Evolutionary conservation across 2,329 filamentous ascomycete genomes (phyloP), one percentile per base, ranked within the genome.

Genomic region (Ceratocystis papillata): DNA sequence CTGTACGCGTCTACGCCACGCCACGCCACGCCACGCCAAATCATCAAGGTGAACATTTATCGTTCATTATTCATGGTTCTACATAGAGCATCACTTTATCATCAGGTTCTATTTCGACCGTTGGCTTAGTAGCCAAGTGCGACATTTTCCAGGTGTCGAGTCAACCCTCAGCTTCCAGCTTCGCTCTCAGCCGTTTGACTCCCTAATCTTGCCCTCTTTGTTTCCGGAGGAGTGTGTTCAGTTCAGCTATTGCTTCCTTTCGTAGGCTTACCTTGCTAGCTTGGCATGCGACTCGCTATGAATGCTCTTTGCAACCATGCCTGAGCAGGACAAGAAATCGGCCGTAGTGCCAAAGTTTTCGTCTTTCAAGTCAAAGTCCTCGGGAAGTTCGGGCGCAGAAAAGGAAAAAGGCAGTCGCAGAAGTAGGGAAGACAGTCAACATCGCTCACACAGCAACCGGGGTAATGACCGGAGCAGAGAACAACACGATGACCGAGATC

Each of bases 291-390:
- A 10, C 33, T 37, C 37, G 25, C 17, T 8, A 64, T 64, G 33
- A 15, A 15, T 37, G 20, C 15, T 12, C 20, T n/a, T 37, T 15
- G 48, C 20, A 55, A 69, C 65, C 62, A 75, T 75, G 72, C 70
- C 73, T 30, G 68, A 67, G 55, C 70, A 70, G 59, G 71, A 72
- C 57, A 70, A 71, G 46, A 69, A 69, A 44, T 70, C 70, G 59
- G 55, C 70, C 45, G 67, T 70, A 30, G 78, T 88, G 25, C 88
- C 89, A 8, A 90, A 86, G 71, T 92, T 93, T 72, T 79, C 83
- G 22, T 92, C 88, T 69, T 93, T 92, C 77, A 85, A 82, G 70
- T 62, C 67, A 0, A 70, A 69, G 41, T 10, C 50, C 17, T 22
- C 46, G 20, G 28, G 1, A 28, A 3, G 30, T n/a, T 15, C 63